Base-by-base conservation (phyloP, 2,329 filamentous ascomycete species). In the Chrysoporthe puriensis region DNA sequence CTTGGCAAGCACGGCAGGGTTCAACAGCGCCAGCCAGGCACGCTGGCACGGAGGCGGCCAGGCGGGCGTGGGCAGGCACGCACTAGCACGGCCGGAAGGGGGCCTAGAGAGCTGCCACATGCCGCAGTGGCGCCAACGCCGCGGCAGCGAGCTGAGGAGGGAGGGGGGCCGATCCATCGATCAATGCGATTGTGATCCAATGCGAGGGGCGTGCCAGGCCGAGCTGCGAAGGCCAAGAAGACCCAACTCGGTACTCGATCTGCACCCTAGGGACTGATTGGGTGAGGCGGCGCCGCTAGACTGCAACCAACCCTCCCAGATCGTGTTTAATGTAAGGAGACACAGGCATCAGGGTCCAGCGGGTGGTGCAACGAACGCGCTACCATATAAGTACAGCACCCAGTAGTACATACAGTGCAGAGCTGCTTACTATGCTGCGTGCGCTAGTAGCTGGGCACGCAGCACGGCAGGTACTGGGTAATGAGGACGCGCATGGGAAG, bases 141-240 rank as follows among this genome's bases (percentile, higher is more conserved):
- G 50, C 21, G 26, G 9, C 36, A 40, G 36, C 5, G 36, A 40
- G 36, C 6, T 5, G 9, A 9, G 36, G 36, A 40, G 36, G 36
- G 36, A 40, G 36, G 36, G 36, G 26, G 26, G 26, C 26, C 26
- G 26, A 26, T 26, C 26, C 2, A 26, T 7, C 11, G n/a, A 32
- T 54, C 50, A 26, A 54, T 54, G 50, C 50, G 50, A 54, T 26
- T 26, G 50, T 54, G 50, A 13, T 18, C 50, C 50, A 54, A 54
- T n/a, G n/a, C n/a, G 46, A 56, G 52, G 11, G 26, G 3, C 32
- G 26, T 14, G 54, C 14, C 32, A 9, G 50, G 6, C 54, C 18
- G 26, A 2, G 11, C 52, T 18, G 54, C 32, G 26, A 26, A 26
- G 4, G 11, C n/a, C 48, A n/a, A 40, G 36, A 6, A 46, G 4